Conservation (phyloP, 495 filamentous ascomycete species). For the Penicillium nucicola region DNA sequence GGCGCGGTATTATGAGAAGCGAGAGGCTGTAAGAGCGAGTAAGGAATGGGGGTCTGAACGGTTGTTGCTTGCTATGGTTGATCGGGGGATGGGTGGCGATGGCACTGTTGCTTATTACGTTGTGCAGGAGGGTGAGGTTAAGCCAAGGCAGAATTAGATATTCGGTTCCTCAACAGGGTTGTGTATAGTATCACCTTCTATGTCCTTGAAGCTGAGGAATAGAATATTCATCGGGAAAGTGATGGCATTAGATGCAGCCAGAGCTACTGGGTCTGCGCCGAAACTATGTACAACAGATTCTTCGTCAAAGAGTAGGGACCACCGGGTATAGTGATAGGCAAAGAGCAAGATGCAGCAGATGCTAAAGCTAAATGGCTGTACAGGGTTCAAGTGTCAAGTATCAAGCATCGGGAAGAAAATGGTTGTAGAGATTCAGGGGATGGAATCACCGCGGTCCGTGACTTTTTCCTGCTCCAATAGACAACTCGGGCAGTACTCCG, state of each 20-base stretch:
- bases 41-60: slow-evolving; percentile 59
- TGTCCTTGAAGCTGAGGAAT: background rate
- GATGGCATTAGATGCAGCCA: background rate
- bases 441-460: slow-evolving; percentile 10
- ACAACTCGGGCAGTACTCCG: slow-evolving; percentile 74
- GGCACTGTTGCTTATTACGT: slow-evolving; percentile 95
- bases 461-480: slow-evolving; percentile 50
- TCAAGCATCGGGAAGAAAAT: background rate
- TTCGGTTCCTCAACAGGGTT: too few relatives aligned
- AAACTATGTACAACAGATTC: slow-evolving; percentile 10
- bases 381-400: background rate
- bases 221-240: slow-evolving; percentile 12
- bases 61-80: slow-evolving; percentile 75
- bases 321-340: slow-evolving; percentile 34
- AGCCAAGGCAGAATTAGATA: slow-evolving; percentile 86
- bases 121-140: slow-evolving; percentile 92
- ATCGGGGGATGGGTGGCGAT: slow-evolving; percentile 61
- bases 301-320: slow-evolving; percentile 1
- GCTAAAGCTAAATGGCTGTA: slow-evolving; percentile 6
- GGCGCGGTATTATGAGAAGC: slow-evolving; percentile 38
- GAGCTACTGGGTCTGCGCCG: slow-evolving; percentile 5
- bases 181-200: slow-evolving; percentile 3
- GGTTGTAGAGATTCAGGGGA: slow-evolving; percentile 15
- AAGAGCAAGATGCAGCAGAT: slow-evolving; percentile 12
- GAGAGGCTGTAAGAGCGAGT: slow-evolving; percentile 22